These are phyloP conservation scores for Phytopythium helicoides DNA, from an alignment of 352 stramenopile genomes.

Conservation along the genomic window DNA sequence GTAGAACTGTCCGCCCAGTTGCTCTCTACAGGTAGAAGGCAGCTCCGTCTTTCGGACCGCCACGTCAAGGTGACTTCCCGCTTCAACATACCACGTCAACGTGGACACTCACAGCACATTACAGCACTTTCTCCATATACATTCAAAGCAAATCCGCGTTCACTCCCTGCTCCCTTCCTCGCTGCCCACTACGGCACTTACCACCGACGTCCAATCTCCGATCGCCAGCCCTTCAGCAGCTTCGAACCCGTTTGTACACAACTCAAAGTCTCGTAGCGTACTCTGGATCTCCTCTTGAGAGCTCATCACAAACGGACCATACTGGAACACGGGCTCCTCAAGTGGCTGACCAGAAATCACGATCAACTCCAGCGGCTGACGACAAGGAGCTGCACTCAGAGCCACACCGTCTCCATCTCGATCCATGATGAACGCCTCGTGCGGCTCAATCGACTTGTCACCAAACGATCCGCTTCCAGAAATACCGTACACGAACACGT, in stretches of 20 bases:
- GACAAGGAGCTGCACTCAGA: conserved; percentile 25
- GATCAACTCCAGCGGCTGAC: conserved; percentile 58
- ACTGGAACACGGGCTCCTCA: conserved; percentile 61
- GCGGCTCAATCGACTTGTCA: conserved; percentile 20
- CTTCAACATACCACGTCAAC: no score
- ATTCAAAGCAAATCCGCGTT: no score
- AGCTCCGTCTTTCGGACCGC: no score
- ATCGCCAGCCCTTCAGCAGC: conserved; percentile 52
- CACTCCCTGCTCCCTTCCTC: no score
- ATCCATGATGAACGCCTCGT: conserved; percentile 49
- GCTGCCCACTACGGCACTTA: no score
- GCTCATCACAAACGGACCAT: conserved; percentile 77
- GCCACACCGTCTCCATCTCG: conserved; percentile 44
- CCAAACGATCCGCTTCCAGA: conserved; percentile 24
- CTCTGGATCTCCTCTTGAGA: conserved; percentile 50
- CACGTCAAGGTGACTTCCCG: no score
- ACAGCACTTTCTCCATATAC: no score
- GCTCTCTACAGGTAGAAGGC: no score
- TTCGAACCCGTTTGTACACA: conserved; percentile 63
- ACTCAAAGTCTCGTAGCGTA: conserved; percentile 54
- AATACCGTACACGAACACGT: conserved; percentile 40
- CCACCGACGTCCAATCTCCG: conserved; percentile 47
- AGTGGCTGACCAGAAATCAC: conserved; percentile 54
- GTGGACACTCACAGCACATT: no score
- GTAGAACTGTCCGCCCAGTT: no score